Percentiles rank a stretch among this genome's conserved stretches.
Evolutionary conservation across 2,329 filamentous ascomycete genomes (phyloP).

Genomic region (Teratosphaeria zuluensis): DNA sequence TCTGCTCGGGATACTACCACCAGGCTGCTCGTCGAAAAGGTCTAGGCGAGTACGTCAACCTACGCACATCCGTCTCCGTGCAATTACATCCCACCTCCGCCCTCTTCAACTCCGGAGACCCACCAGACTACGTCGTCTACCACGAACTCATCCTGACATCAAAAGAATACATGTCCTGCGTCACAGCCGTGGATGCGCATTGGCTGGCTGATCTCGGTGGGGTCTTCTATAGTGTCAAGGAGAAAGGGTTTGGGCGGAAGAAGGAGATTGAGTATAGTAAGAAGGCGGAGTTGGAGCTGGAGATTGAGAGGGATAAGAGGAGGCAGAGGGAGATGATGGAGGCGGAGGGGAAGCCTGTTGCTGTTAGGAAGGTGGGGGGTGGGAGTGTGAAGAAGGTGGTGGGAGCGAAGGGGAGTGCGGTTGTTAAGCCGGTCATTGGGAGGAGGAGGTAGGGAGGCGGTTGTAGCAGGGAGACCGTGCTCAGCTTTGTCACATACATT

Average conservation of each 20-base stretch:
- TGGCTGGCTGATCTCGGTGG: conserved; percentile 95
- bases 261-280: conserved; percentile 23
- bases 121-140: conserved; percentile 95
- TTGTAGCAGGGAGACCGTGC: too few species aligned
- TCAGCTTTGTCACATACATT: too few species aligned
- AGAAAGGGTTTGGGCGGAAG: conserved; percentile 61
- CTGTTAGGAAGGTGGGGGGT: conserved; percentile 6
- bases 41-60: conserved; percentile 93
- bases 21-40: conserved; percentile 94
- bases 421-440: conserved; percentile 20
- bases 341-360: conserved; percentile 6
- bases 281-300: conserved; percentile 20
- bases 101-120: conserved; percentile 82
- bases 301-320: conserved; percentile 19
- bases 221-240: conserved; percentile 94
- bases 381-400: conserved; percentile 12
- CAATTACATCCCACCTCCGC: conserved; percentile 91
- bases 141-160: conserved; percentile 94
- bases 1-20: conserved; percentile 96
- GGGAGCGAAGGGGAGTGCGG: conserved; percentile 17
- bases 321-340: conserved; percentile 10
- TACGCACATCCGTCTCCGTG: conserved; percentile 87
- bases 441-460: not conserved
- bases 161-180: conserved; percentile 97
- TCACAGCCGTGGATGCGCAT: conserved; percentile 90